These are phyloP conservation scores for Dispira simplex DNA, from an alignment of 192 early-diverging fungal genomes.

Conservation along the genomic window DNA sequence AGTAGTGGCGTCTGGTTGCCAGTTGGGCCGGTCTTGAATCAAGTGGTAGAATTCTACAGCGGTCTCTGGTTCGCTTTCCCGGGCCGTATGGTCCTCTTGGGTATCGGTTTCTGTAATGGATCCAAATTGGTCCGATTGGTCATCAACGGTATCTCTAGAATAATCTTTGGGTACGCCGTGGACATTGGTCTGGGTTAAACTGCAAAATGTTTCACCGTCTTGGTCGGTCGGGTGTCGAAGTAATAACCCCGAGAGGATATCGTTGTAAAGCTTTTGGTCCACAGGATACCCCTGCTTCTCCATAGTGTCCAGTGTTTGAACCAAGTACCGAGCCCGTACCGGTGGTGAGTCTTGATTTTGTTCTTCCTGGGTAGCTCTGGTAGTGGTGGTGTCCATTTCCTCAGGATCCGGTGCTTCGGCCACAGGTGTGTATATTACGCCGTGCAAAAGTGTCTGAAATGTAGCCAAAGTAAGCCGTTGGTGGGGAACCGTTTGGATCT, in stretches of 20 bases:
- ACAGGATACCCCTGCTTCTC: background rate
- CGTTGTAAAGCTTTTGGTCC: background rate
- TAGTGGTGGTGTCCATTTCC: background rate
- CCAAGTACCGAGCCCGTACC: background rate
- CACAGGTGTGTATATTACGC: background rate
- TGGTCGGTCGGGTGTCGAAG: background rate
- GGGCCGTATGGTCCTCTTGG: background rate
- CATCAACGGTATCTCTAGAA: no score
- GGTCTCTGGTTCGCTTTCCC: background rate
- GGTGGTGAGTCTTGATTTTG: no score
- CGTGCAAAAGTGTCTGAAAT: background rate
- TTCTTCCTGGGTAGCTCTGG: no score
- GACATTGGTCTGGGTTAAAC: background rate
- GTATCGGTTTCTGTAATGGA: background rate
- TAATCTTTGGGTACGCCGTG: no score
- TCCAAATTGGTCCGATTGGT: no score
- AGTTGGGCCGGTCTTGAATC: background rate
- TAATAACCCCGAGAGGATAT: background rate
- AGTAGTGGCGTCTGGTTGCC: background rate
- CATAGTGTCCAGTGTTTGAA: background rate
- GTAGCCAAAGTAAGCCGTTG: background rate
- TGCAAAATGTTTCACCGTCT: background rate
- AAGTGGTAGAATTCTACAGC: background rate
- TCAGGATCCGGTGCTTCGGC: background rate
- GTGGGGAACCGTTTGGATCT: background rate